Percentiles rank a stretch among this genome's conserved stretches.
Evolutionary conservation across 495 filamentous ascomycete species (phyloP).

Genomic region (Hyaloscypha finlandica): DNA sequence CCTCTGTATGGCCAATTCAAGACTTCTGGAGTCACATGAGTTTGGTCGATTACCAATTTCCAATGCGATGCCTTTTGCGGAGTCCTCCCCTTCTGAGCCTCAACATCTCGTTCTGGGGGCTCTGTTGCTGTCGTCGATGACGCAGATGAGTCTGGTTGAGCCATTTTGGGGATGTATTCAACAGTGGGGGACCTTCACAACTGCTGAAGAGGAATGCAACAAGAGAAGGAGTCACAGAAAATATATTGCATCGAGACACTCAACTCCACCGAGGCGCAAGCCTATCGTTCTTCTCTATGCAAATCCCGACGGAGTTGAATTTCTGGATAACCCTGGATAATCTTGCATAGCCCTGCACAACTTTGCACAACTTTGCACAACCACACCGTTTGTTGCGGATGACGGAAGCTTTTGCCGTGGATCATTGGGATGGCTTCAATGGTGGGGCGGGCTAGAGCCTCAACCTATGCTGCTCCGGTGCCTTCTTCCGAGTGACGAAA

Average conservation of each 20-base stretch:
- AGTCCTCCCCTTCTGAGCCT: conserved; percentile 12
- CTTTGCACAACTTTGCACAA: background rate
- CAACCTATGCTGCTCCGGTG: background rate
- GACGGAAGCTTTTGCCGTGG: background rate
- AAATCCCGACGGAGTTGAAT: background rate
- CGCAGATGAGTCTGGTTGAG: background rate
- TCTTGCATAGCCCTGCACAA: background rate
- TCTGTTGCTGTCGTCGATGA: conserved; percentile 19
- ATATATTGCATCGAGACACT: too few species aligned
- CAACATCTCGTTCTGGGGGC: conserved; percentile 18
- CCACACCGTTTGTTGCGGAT: background rate
- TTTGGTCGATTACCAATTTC: conserved; percentile 28
- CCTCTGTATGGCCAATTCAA: conserved; percentile 55
- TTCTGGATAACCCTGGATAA: background rate
- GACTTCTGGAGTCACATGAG: conserved; percentile 27
- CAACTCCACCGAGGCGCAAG: background rate
- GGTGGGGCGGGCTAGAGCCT: background rate
- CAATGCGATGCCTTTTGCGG: conserved; percentile 26
- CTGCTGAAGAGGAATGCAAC: background rate
- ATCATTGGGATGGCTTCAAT: background rate
- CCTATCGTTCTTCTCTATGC: background rate
- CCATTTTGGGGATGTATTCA: background rate
- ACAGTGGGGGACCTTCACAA: background rate
- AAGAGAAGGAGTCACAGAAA: background rate
- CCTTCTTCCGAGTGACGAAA: background rate